Base-by-base conservation (phyloP, 768 basidiomycete species). In the Guyanaporus albipodus region DNA sequence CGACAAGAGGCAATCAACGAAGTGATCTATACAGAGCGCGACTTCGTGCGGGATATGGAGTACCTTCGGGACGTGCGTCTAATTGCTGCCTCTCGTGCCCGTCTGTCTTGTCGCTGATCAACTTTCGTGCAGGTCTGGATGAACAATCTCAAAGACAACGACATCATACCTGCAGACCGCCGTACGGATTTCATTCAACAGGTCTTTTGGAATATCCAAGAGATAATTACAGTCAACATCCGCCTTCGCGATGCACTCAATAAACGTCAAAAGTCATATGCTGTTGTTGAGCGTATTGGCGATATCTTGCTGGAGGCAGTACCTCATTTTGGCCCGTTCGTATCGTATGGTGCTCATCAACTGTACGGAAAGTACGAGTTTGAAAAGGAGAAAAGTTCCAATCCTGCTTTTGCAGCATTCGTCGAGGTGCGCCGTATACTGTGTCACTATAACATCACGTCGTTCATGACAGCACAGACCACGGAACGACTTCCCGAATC, bases 1-100 rank as follows among this genome's bases (percentile, higher is more conserved):
- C 79, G 95, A 2, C 95, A 98, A 64, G 96, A 99, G 66, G 91
- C 91, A 18, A 98, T 99, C 72, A 97, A 98, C 62, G 96, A 99
- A 71, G 91, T 96, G 28, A 84, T 82, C 46, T 81, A 81, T 53
- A 99, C 96, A 8, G 96, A 98, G 64, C 80, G 94, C 22, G 96
- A 98, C 70, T 98, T 99, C 67, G 94, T 99, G 36, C 80, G 91
- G 46, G 96, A 97, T 68, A 82, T 98, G 82, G 96, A 99, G 68
- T 98, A 98, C 62, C 78, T 99, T 38, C 85, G 94, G 53, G 95
- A 98, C 63, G 89, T 95, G 60, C 58, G 89, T 59, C 11, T 31
- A 28, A 38, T 42, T 18, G 27, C n/a, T 5, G 46, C 38, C 6
- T 40, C 18, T 27, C 32, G 14, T 14, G 9, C 38, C n/a, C 23